Percentiles rank a stretch among this genome's conserved stretches.
These are phyloP conservation scores for Botrytis hyacinthi DNA, from an alignment of 2,329 filamentous ascomycete genomes.

Conservation along the genomic window DNA sequence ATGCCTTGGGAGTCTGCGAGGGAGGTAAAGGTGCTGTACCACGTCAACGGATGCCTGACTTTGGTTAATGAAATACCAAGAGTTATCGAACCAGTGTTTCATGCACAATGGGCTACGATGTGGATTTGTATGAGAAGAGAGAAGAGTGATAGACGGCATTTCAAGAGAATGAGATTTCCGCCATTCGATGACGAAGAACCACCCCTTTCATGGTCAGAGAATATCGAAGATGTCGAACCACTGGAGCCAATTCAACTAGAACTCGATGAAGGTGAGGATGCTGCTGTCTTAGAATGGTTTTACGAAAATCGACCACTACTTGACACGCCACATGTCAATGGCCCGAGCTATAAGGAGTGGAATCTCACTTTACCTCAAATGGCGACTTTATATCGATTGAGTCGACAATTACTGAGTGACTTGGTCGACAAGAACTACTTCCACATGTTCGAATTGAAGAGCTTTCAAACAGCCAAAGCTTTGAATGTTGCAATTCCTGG, in stretches of 20 bases:
- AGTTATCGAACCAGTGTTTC: constrained; percentile 96
- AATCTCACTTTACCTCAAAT: constrained; percentile 92
- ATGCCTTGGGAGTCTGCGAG: constrained; percentile 98
- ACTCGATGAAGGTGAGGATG: constrained; percentile 89
- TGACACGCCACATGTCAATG: constrained; percentile 92
- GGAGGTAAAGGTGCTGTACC: constrained; percentile 97
- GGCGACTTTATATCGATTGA: constrained; percentile 90
- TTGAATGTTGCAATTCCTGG: constrained; percentile 97
- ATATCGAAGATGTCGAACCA: constrained; percentile 97
- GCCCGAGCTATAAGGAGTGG: constrained; percentile 95
- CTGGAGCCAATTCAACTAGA: constrained; percentile 98
- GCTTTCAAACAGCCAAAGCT: constrained; percentile 93
- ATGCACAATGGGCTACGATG: constrained; percentile 99
- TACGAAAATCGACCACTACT: constrained; percentile 90
- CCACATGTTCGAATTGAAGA: constrained; percentile 93
- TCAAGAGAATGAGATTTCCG: constrained; percentile 98
- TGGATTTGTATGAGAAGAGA: constrained; percentile 98
- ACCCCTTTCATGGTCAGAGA: constrained; percentile 95
- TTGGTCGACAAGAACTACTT: constrained; percentile 96
- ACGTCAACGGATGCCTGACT: constrained; percentile 95
- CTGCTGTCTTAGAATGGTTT: constrained; percentile 91
- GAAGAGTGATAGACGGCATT: constrained; percentile 91
- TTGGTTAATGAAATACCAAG: constrained; percentile 94
- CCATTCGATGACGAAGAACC: constrained; percentile 99
- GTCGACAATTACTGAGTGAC: constrained; percentile 86